phyloP scores from a whole-genome alignment of 148 eudicot genomes.

The Salicornia ramosissima region DNA sequence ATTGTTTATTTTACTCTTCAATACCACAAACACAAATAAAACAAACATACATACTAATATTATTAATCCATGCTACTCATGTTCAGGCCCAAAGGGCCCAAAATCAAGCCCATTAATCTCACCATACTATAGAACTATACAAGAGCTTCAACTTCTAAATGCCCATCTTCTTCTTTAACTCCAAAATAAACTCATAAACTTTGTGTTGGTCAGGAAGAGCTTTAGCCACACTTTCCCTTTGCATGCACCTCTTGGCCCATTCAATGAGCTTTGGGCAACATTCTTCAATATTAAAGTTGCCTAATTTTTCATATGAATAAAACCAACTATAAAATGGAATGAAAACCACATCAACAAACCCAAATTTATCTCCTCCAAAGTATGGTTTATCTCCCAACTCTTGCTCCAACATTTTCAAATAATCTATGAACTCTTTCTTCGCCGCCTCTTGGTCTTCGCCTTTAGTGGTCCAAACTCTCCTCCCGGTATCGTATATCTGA shows the following conservation, averaged over 20 bases:
- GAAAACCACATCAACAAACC: conserved; percentile 32
- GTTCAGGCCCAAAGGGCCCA: too few species aligned
- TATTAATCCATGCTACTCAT: too few species aligned
- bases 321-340: conserved; percentile 42
- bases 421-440: conserved; percentile 27
- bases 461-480: conserved; percentile 26
- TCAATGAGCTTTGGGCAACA: conserved; percentile 36
- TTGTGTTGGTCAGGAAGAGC: conserved; percentile 25
- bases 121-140: too few species aligned
- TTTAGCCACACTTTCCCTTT: conserved; percentile 39
- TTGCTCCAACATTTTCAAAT: conserved; percentile 32
- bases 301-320: conserved; percentile 27
- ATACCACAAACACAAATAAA: too few species aligned
- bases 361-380: conserved; percentile 46
- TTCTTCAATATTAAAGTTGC: conserved; percentile 31
- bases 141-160: too few species aligned
- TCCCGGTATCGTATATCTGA: conserved; percentile 33
- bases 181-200: conserved; percentile 18
- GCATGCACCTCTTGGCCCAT: conserved; percentile 44
- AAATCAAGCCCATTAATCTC: too few species aligned
- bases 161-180: conserved; percentile 12
- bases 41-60: too few species aligned
- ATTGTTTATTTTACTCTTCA: too few species aligned
- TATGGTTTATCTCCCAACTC: conserved; percentile 38
- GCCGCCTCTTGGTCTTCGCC: conserved; percentile 38